phyloP scores from a whole-genome alignment of 2,329 filamentous ascomycete species.

The Trichoderma atrobrunneum region DNA sequence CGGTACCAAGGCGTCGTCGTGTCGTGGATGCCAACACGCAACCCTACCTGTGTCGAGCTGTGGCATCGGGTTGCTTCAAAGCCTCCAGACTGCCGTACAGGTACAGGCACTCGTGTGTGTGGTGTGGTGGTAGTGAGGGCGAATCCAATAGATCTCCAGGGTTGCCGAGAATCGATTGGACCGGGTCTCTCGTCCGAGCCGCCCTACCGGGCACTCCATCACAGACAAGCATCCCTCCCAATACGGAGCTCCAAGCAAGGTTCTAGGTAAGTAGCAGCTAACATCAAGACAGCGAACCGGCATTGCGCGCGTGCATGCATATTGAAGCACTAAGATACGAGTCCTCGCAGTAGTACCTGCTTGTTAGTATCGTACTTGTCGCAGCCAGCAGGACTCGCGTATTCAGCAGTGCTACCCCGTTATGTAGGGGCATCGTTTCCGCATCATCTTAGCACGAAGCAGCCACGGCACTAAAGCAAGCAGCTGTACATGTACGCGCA shows the following conservation, averaged over 20 bases:
- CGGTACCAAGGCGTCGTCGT: neutral
- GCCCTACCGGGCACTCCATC: conserved; percentile 13
- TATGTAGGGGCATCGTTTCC: neutral
- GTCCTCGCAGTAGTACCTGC: neutral
- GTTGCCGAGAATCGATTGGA: conserved; percentile 16
- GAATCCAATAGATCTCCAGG: conserved; percentile 15
- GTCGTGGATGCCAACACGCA: neutral
- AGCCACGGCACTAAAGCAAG: neutral
- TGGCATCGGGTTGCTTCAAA: neutral
- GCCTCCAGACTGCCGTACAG: neutral
- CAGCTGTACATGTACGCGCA: neutral
- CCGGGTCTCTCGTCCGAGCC: conserved; percentile 13
- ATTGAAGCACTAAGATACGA: neutral
- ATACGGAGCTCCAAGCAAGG: neutral
- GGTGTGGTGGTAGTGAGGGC: neutral
- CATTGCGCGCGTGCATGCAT: neutral
- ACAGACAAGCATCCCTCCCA: conserved; percentile 1
- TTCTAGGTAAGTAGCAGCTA: neutral
- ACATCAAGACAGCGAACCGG: neutral
- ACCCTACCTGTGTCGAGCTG: neutral
- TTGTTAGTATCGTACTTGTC: neutral
- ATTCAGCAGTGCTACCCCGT: neutral
- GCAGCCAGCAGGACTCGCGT: neutral
- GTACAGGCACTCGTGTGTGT: neutral
- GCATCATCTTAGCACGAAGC: neutral